These are phyloP conservation scores for Zasmidium angulare DNA, from an alignment of 2,329 filamentous ascomycete species.

Conservation along the genomic window DNA sequence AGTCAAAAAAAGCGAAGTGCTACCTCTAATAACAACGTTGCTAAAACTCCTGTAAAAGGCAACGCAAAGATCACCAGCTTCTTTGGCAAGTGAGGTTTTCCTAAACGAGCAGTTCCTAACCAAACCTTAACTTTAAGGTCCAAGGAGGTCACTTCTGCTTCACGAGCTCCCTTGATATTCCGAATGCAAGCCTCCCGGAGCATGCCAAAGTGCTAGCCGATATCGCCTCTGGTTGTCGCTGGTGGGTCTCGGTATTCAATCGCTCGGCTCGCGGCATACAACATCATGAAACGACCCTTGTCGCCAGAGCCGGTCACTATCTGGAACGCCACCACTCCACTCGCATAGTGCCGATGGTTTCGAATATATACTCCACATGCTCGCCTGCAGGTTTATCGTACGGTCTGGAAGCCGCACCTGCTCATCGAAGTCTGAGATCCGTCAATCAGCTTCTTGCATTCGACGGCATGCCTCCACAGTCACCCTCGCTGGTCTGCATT, in stretches of 20 bases:
- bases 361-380: not conserved
- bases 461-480: not conserved
- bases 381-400: not conserved
- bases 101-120: not conserved
- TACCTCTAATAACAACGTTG: slow-evolving; percentile 54
- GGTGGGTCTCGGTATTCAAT: not conserved
- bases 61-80: slow-evolving; percentile 60
- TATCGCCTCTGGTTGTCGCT: not conserved
- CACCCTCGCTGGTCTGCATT: not conserved
- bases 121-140: too few relatives aligned
- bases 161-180: too few relatives aligned
- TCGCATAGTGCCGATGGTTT: not conserved
- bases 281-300: not conserved
- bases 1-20: slow-evolving; percentile 54
- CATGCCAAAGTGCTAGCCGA: not conserved
- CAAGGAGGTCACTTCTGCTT: too few relatives aligned
- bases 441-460: not conserved
- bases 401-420: not conserved
- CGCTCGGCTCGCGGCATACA: not conserved
- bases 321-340: not conserved
- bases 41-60: slow-evolving; percentile 50
- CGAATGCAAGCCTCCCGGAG: too few relatives aligned
- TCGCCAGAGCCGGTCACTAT: not conserved
- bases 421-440: not conserved
- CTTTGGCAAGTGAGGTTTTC: slow-evolving; percentile 47